Conservation (phyloP, 805 yeast species). For the Priceomyces haplophilus region DNA sequence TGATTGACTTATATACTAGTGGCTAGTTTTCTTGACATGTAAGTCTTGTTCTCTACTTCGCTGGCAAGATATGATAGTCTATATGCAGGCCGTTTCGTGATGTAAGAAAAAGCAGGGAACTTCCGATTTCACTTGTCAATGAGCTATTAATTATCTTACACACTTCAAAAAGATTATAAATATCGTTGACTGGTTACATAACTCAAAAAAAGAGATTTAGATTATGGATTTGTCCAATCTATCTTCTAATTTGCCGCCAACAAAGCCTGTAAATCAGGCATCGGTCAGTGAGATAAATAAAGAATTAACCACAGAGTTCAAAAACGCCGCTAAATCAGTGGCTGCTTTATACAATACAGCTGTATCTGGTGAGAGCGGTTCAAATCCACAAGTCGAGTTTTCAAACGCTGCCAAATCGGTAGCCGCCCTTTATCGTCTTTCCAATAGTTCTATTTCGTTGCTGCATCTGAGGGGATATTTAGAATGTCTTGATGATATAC, state of each 20-base stretch:
- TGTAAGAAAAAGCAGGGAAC: not conserved
- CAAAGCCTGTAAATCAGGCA: conserved; percentile 46
- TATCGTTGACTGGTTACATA: not conserved
- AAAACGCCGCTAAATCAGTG: conserved; percentile 67
- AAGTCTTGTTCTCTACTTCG: not conserved
- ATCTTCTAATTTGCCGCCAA: conserved; percentile 52
- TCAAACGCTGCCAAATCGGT: conserved; percentile 43
- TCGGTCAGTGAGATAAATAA: conserved; percentile 47
- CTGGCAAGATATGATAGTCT: not conserved
- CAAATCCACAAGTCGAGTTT: conserved; percentile 22
- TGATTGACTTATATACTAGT: not conserved
- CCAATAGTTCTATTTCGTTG: conserved; percentile 50
- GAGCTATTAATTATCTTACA: too few species aligned
- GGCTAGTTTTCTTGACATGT: not conserved
- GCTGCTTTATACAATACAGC: conserved; percentile 45
- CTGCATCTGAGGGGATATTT: conserved; percentile 57
- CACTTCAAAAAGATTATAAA: not conserved
- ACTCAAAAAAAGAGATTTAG: too few species aligned
- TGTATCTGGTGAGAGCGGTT: conserved; percentile 7
- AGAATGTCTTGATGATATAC: conserved; percentile 57
- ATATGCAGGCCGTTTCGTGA: not conserved
- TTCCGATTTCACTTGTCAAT: not conserved
- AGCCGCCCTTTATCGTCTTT: conserved; percentile 54
- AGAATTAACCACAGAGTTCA: conserved; percentile 62
- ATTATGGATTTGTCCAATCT: conserved; percentile 63